Conservation (phyloP, 208 protist species). For the Crithidia thermophila region DNA sequence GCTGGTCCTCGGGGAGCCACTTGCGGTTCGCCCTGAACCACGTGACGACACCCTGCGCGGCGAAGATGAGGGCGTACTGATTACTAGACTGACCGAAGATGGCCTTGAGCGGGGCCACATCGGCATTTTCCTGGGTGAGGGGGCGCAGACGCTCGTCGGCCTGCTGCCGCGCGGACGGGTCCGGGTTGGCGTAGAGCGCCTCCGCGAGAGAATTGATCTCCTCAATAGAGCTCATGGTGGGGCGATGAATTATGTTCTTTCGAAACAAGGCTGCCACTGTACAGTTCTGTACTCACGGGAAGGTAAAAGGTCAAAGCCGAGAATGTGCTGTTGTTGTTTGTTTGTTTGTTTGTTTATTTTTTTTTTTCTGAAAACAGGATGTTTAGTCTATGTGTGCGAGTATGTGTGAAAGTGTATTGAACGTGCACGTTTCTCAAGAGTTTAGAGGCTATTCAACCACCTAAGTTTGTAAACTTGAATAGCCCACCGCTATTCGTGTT, state of each 20-base stretch:
- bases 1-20: slow-evolving; percentile 42
- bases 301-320: too few relatives aligned
- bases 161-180: slow-evolving; percentile 44
- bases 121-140: slow-evolving; percentile 59
- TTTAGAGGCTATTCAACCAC: too few relatives aligned
- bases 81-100: slow-evolving; percentile 72
- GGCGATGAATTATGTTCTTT: too few relatives aligned
- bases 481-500: too few relatives aligned
- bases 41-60: slow-evolving; percentile 62
- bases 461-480: too few relatives aligned
- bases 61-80: slow-evolving; percentile 82
- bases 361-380: too few relatives aligned
- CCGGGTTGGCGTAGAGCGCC: slow-evolving; percentile 67
- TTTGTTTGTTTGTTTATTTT: too few relatives aligned
- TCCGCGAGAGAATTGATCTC: slow-evolving; percentile 74
- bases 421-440: too few relatives aligned
- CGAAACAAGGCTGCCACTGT: slow-evolving; percentile 1
- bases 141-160: slow-evolving; percentile 48
- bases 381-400: too few relatives aligned
- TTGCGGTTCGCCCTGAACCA: slow-evolving; percentile 71
- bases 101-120: slow-evolving; percentile 37
- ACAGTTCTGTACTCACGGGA: too few relatives aligned
- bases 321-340: too few relatives aligned
- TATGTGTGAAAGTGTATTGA: too few relatives aligned
- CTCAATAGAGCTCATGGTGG: slow-evolving; percentile 48